These are phyloP conservation scores for Aschersonia sp. DNA, from an alignment of 2,329 filamentous ascomycete species.

Conservation along the genomic window DNA sequence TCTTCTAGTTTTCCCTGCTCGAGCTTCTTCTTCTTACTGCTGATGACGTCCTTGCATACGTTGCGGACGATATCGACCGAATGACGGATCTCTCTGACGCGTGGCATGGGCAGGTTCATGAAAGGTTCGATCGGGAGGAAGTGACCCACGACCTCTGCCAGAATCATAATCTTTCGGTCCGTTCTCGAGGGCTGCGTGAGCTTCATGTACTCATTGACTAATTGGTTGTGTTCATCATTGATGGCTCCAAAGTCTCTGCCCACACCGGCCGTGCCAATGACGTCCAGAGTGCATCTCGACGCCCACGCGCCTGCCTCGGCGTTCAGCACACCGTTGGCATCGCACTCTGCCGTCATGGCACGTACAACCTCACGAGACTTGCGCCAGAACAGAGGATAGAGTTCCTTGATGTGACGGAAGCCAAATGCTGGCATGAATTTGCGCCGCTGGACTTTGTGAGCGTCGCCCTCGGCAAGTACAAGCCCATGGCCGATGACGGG, in stretches of 20 bases:
- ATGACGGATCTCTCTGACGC: constrained; percentile 48
- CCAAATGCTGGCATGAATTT: constrained; percentile 72
- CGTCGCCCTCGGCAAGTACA: constrained; percentile 75
- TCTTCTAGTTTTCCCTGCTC: constrained; percentile 31
- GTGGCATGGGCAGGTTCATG: constrained; percentile 48
- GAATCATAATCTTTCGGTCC: constrained; percentile 39
- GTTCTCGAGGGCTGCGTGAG: constrained; percentile 39
- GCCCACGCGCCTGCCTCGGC: constrained; percentile 49
- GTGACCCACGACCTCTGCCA: constrained; percentile 25
- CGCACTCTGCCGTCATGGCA: constrained; percentile 34
- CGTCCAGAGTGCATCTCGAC: constrained; percentile 56
- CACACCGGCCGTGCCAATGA: constrained; percentile 59
- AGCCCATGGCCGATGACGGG: constrained; percentile 56
- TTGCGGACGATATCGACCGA: constrained; percentile 46
- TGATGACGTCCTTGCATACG: constrained; percentile 54
- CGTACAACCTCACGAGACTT: constrained; percentile 57
- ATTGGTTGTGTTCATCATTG: constrained; percentile 39
- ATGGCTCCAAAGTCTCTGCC: constrained; percentile 57
- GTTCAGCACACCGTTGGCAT: constrained; percentile 19
- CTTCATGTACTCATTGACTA: constrained; percentile 40
- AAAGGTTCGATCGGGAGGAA: constrained; percentile 51
- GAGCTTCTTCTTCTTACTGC: constrained; percentile 43
- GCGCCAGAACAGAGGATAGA: constrained; percentile 72
- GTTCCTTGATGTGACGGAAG: constrained; percentile 72
- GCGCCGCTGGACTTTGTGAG: constrained; percentile 71